A percentile compares a stretch with the other conserved stretches of the same genome.
These are phyloP conservation scores for Heterobasidion occidentale DNA, from an alignment of 1,284 basidiomycete species.

Conservation along the genomic window DNA sequence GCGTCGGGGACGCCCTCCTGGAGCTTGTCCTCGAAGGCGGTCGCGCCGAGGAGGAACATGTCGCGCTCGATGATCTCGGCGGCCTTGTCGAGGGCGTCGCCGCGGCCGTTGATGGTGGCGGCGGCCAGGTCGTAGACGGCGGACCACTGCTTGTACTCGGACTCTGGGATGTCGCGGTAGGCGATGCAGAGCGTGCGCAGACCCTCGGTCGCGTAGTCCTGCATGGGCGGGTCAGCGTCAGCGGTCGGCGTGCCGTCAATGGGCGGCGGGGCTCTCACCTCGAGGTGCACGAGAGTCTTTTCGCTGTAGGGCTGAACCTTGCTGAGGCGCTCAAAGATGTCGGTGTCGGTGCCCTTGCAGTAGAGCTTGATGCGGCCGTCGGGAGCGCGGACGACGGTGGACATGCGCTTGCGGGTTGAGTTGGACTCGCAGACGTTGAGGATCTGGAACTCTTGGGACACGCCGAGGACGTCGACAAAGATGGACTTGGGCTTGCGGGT, in stretches of 20 bases:
- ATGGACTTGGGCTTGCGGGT: too few relatives aligned
- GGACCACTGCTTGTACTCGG: conserved; percentile 89
- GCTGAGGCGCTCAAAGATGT: too few relatives aligned
- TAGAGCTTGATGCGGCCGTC: too few relatives aligned
- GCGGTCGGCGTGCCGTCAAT: conserved; percentile 4
- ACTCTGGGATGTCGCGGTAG: conserved; percentile 84
- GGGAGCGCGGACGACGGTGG: too few relatives aligned
- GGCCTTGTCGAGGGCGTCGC: conserved; percentile 90
- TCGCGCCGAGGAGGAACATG: conserved; percentile 88
- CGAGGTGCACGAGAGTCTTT: conserved; percentile 83
- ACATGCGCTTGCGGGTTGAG: too few relatives aligned
- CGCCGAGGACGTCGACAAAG: too few relatives aligned
- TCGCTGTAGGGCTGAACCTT: conserved; percentile 88
- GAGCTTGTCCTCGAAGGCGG: conserved; percentile 97
- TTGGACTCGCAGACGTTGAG: too few relatives aligned
- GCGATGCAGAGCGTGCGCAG: conserved; percentile 96
- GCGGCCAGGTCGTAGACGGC: conserved; percentile 88
- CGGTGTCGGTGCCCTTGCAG: too few relatives aligned
- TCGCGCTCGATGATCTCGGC: conserved; percentile 97
- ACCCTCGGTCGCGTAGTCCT: conserved; percentile 97
- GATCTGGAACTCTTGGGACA: too few relatives aligned
- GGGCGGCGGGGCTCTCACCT: conserved; percentile 40
- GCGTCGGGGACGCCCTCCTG: conserved; percentile 99
- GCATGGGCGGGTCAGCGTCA: conserved; percentile 2
- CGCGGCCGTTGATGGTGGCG: conserved; percentile 85